Percentiles rank a stretch among this genome's conserved stretches.
phyloP scores from a whole-genome alignment of 441 rosid species.

The Aquilaria agallochum region DNA sequence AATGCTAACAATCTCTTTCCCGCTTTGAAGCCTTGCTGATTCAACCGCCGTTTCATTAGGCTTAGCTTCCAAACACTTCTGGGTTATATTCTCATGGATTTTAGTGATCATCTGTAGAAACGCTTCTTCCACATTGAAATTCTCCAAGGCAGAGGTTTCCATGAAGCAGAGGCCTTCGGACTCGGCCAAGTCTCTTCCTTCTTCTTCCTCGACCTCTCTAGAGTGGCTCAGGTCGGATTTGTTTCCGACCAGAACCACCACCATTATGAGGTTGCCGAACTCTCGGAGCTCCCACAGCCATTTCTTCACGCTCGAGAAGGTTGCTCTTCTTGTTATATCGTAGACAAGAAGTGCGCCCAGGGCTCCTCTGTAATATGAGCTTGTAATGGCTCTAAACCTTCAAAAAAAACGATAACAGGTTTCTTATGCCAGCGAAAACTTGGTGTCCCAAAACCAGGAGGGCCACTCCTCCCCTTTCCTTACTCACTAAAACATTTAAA shows the following conservation, averaged over 20 bases:
- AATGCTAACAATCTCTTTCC: slow-evolving; percentile 41
- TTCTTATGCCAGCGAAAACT: too few species aligned
- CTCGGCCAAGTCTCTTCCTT: slow-evolving; percentile 55
- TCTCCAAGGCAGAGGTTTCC: slow-evolving; percentile 78
- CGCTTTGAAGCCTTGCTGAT: slow-evolving; percentile 24
- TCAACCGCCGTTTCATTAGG: slow-evolving; percentile 13
- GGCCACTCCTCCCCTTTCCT: too few species aligned
- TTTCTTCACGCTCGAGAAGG: slow-evolving; percentile 51
- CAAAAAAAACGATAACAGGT: not conserved
- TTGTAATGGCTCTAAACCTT: slow-evolving; percentile 91
- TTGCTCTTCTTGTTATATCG: slow-evolving; percentile 66
- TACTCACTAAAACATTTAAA: too few species aligned
- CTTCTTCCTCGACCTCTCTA: slow-evolving; percentile 56
- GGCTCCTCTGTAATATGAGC: slow-evolving; percentile 92
- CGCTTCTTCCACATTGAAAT: slow-evolving; percentile 65
- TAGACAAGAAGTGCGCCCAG: slow-evolving; percentile 77
- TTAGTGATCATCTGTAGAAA: slow-evolving; percentile 56
- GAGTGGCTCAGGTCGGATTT: slow-evolving; percentile 52
- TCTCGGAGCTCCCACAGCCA: slow-evolving; percentile 73
- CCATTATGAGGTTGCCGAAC: slow-evolving; percentile 47
- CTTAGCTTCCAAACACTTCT: slow-evolving; percentile 47
- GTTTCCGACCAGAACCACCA: slow-evolving; percentile 71
- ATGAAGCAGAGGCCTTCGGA: slow-evolving; percentile 55
- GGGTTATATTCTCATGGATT: slow-evolving; percentile 54
- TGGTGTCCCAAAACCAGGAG: too few species aligned